These are phyloP conservation scores for Epichloe amarillans DNA, from an alignment of 2,329 filamentous ascomycete species.

Conservation along the genomic window DNA sequence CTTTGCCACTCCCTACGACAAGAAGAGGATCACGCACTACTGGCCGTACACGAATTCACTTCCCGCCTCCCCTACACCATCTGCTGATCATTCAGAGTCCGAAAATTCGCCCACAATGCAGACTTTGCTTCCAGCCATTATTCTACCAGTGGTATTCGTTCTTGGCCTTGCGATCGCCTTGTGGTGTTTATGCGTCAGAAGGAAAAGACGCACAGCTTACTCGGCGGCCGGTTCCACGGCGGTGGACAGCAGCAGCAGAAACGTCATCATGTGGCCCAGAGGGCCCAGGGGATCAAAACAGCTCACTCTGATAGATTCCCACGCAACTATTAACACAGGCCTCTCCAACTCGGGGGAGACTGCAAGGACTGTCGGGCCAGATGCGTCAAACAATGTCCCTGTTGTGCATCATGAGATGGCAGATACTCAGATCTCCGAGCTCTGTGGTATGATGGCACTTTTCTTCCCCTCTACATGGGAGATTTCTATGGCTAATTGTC, in stretches of 20 bases:
- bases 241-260: constrained; percentile 32
- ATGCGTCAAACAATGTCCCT: not conserved
- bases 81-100: not conserved
- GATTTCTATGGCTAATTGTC: not conserved
- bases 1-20: constrained; percentile 43
- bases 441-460: constrained; percentile 26
- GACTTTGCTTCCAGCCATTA: constrained; percentile 8
- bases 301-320: constrained; percentile 1
- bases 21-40: constrained; percentile 40
- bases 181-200: constrained; percentile 38
- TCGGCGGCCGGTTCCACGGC: constrained; percentile 26
- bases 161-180: constrained; percentile 27
- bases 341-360: constrained; percentile 3
- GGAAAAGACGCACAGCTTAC: constrained; percentile 18
- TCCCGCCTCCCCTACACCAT: not conserved
- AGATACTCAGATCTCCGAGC: constrained; percentile 30
- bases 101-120: not conserved
- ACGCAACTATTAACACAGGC: not conserved
- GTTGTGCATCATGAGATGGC: constrained; percentile 24
- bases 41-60: constrained; percentile 41
- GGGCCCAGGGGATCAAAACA: constrained; percentile 30
- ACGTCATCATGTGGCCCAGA: constrained; percentile 40
- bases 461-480: not conserved
- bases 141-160: constrained; percentile 6
- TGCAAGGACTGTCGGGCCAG: no score